These are phyloP conservation scores for Eimeria necatrix DNA, from an alignment of 169 alveolate genomes.

Conservation along the genomic window DNA sequence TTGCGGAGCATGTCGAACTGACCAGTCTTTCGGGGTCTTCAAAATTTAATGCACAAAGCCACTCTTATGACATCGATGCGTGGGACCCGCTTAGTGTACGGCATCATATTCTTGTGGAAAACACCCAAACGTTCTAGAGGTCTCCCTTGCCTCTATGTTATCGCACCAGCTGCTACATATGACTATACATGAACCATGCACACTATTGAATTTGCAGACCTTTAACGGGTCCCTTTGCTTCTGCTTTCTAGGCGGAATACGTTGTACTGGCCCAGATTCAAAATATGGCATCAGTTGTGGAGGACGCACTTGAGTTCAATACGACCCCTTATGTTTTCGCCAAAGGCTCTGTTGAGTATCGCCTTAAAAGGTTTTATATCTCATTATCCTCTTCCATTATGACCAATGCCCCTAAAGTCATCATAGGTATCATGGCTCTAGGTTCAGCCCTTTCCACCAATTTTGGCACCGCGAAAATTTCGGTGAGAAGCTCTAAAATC, in stretches of 20 bases:
- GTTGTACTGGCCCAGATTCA: constrained; percentile 57
- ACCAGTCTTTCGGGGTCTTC: neutral
- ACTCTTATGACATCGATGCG: neutral
- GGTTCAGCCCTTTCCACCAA: constrained; percentile 12
- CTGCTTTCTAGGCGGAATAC: constrained; percentile 8
- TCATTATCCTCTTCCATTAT: neutral
- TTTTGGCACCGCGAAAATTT: constrained; percentile 38
- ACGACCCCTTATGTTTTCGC: constrained; percentile 28
- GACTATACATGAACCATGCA: neutral
- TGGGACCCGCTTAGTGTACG: constrained; percentile 53
- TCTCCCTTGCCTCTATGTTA: too few species aligned
- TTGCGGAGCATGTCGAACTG: neutral
- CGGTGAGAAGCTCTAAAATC: neutral
- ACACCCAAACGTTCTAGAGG: neutral
- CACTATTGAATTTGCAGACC: neutral
- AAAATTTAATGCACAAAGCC: neutral
- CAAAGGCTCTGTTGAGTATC: neutral
- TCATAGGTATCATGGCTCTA: constrained; percentile 24
- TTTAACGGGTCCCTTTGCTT: neutral
- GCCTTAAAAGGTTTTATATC: neutral
- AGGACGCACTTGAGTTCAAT: constrained; percentile 20
- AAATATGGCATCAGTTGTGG: constrained; percentile 33
- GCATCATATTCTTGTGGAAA: neutral
- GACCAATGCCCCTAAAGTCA: neutral
- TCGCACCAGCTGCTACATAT: neutral